phyloP scores from a whole-genome alignment of 768 basidiomycete species.

The Boletus vinaceobasis region DNA sequence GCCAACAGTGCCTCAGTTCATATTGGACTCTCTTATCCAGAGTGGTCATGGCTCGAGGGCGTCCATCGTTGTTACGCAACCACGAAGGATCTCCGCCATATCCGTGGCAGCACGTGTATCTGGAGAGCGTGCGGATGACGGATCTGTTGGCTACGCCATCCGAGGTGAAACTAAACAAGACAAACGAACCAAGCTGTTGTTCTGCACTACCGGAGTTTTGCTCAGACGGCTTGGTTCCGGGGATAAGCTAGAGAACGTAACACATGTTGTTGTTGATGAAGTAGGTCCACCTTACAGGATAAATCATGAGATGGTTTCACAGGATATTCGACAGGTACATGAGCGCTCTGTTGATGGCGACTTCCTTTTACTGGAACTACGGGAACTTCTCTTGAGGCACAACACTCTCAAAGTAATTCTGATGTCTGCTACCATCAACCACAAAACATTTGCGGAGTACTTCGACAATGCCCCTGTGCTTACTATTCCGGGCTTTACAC shows the following conservation, averaged over 20 bases:
- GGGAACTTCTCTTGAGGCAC: constrained; percentile 66
- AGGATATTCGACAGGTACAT: constrained; percentile 58
- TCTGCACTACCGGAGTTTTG: constrained; percentile 94
- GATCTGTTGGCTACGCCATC: constrained; percentile 84
- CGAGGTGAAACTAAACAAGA: constrained; percentile 77
- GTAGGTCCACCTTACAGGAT: constrained; percentile 37
- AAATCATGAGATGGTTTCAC: neutral
- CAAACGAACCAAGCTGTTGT: constrained; percentile 70
- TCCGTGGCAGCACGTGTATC: constrained; percentile 87
- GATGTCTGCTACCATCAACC: constrained; percentile 96
- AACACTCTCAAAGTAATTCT: constrained; percentile 72
- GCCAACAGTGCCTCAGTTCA: constrained; percentile 75
- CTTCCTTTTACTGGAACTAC: constrained; percentile 80
- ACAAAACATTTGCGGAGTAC: constrained; percentile 78
- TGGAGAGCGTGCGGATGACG: constrained; percentile 70
- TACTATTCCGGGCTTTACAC: constrained; percentile 77
- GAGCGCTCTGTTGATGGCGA: constrained; percentile 92
- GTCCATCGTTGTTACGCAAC: constrained; percentile 85
- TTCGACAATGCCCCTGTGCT: constrained; percentile 79
- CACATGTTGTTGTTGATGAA: constrained; percentile 90
- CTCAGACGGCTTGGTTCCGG: constrained; percentile 73
- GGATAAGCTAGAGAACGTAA: constrained; percentile 65
- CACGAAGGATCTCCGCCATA: constrained; percentile 83
- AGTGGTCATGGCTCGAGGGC: constrained; percentile 57
- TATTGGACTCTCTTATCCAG: constrained; percentile 77